Base-by-base conservation (phyloP, 2,329 filamentous ascomycete genomes). In the Aspergillus sp. region DNA sequence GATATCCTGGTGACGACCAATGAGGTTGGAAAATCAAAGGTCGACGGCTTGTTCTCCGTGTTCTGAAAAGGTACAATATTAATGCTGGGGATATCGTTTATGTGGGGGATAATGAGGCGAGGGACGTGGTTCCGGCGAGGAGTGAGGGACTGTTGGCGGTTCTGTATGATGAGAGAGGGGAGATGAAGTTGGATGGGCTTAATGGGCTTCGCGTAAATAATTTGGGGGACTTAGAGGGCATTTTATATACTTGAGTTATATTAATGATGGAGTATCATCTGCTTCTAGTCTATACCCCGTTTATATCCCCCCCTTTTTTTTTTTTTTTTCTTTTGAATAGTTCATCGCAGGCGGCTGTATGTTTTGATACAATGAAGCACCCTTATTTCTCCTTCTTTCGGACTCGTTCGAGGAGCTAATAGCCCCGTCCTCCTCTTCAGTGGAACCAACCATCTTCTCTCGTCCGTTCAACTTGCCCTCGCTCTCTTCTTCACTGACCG, bases 1-100 rank as follows among this genome's bases (percentile, higher is more conserved):
- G 62, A 70, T 49, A 47, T 58, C 15, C 53, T 71, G 1, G 57
- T 62, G 2, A 69, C 66, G 1, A 66, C 65, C 0, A 70, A 66
- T 46, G 51, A 60, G 27, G 12, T 66, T 25, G 55, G 63, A 2
- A 52, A 48, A 19, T 57, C 64, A 5, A 70, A 70, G 45, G 49
- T 57, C 2, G 60, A 66, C 49, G 62, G 67, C 3, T 42, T 67
- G 9, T 65, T 68, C 48, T 42, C 43, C 2, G 38, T 7, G 54
- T 64, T 3, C 45, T 65, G 43, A 39, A 56, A 7, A 55, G 51
- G 35, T 53, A 60, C 37, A 27, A 39, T 6, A 61, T 66, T 37
- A 7, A 20, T 0, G 43, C 57, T 2, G 22, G 39, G 12, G 48
- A 61, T 12, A 58, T 63, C 15, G 51, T 62, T 7, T 64, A 59